phyloP scores from a whole-genome alignment of 768 basidiomycete species.

The Pleurotus citrinopileatus region DNA sequence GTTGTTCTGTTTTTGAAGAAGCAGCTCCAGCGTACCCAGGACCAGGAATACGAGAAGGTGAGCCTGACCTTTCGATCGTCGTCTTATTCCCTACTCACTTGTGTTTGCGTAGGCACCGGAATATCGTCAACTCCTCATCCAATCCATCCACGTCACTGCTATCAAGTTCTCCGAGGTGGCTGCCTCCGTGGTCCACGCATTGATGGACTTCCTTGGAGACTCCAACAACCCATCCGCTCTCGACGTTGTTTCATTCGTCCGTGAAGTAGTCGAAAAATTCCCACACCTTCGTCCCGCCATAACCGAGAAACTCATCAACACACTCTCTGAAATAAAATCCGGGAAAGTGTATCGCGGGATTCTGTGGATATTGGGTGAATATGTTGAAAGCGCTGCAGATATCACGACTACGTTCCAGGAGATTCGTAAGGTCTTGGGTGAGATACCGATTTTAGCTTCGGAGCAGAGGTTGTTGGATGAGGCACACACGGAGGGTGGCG shows the following conservation, averaged over 20 bases:
- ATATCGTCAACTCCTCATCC: constrained; percentile 94
- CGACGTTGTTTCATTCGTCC: constrained; percentile 80
- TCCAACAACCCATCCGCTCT: constrained; percentile 93
- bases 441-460: constrained; percentile 94
- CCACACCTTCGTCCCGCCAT: constrained; percentile 80
- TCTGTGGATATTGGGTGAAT: constrained; percentile 98
- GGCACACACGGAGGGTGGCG: constrained; percentile 41
- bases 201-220: constrained; percentile 94
- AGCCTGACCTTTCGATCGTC: background rate
- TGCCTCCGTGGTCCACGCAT: constrained; percentile 88
- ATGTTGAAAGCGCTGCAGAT: constrained; percentile 64
- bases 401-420: constrained; percentile 75
- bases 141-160: constrained; percentile 94
- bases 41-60: constrained; percentile 91
- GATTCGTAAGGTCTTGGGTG: constrained; percentile 84
- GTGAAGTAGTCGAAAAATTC: constrained; percentile 97
- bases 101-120: constrained; percentile 67
- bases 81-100: background rate
- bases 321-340: constrained; percentile 86
- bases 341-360: constrained; percentile 97
- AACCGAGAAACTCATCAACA: constrained; percentile 78
- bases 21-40: constrained; percentile 91
- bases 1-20: constrained; percentile 97
- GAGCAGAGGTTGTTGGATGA: constrained; percentile 85
- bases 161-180: constrained; percentile 97